Conservation (phyloP, 2,329 filamentous ascomycete species). For the Shiraia bambusicola region DNA sequence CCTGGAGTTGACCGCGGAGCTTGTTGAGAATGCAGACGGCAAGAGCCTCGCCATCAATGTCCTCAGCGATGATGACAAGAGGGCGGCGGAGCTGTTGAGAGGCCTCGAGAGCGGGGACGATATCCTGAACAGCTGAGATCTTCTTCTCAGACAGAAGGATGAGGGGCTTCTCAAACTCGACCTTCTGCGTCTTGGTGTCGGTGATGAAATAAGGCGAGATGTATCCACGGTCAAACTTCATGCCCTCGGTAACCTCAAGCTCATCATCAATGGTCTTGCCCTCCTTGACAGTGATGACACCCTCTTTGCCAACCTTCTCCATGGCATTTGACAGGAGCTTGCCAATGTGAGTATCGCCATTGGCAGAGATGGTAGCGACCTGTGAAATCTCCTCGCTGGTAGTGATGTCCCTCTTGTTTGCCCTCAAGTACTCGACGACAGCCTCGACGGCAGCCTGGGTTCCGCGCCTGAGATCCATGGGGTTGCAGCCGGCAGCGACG, state of each 20-base stretch:
- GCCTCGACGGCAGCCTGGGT: constrained; percentile 95
- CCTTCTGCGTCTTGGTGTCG: constrained; percentile 97
- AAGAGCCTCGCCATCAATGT: constrained; percentile 97
- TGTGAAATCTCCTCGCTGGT: constrained; percentile 96
- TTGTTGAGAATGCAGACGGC: constrained; percentile 99
- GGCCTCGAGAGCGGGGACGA: constrained; percentile 95
- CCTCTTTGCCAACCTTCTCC: constrained; percentile 99
- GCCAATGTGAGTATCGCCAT: constrained; percentile 93
- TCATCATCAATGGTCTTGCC: constrained; percentile 98
- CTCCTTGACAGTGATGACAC: constrained; percentile 99
- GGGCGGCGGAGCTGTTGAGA: constrained; percentile 94
- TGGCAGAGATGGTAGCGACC: constrained; percentile 97
- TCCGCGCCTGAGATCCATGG: constrained; percentile 96
- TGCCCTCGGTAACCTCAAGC: constrained; percentile 98
- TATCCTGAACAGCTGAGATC: constrained; percentile 98
- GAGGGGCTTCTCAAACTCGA: constrained; percentile 98
- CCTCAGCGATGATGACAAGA: constrained; percentile 97
- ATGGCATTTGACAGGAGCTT: constrained; percentile 96
- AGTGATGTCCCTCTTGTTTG: constrained; percentile 97
- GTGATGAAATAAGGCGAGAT: constrained; percentile 99
- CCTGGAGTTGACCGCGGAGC: constrained; percentile 98
- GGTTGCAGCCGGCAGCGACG: constrained; percentile 98
- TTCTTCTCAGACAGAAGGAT: constrained; percentile 99
- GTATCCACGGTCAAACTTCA: constrained; percentile 99
- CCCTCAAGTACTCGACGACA: constrained; percentile 89